phyloP scores from a whole-genome alignment of 1,284 basidiomycete genomes.

The Puccinia triticina region DNA sequence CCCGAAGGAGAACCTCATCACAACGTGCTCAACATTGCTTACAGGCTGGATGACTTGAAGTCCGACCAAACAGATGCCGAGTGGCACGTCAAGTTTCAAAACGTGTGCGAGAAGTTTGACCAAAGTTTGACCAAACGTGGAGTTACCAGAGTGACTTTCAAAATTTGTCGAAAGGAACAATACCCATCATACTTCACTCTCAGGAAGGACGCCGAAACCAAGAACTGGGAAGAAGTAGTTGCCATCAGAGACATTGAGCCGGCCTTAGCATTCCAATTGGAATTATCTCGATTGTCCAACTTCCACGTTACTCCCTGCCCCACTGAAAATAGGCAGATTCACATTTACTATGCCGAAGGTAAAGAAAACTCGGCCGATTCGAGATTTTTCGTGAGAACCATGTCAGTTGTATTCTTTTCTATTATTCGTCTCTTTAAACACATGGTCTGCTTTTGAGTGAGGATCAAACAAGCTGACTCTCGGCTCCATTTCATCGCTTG shows the following conservation, averaged over 20 bases:
- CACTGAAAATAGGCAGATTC: slow-evolving; percentile 91
- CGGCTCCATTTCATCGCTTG: not conserved
- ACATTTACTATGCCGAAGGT: slow-evolving; percentile 83
- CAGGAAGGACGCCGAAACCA: slow-evolving; percentile 69
- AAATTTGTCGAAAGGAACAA: slow-evolving; percentile 85
- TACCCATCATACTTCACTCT: slow-evolving; percentile 96
- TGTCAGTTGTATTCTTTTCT: slow-evolving; percentile 60
- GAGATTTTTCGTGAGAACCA: slow-evolving; percentile 95
- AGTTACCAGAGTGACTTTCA: slow-evolving; percentile 86
- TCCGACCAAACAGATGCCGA: slow-evolving; percentile 76
- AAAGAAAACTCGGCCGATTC: slow-evolving; percentile 94
- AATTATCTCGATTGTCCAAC: slow-evolving; percentile 91
- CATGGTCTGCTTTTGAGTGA: not conserved
- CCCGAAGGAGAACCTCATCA: slow-evolving; percentile 73
- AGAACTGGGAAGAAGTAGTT: slow-evolving; percentile 87
- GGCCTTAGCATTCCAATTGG: slow-evolving; percentile 95
- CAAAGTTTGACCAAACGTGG: slow-evolving; percentile 72
- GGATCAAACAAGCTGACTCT: not conserved
- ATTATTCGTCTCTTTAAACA: not conserved
- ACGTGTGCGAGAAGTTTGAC: slow-evolving; percentile 74
- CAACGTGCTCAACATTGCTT: slow-evolving; percentile 90
- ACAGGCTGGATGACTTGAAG: slow-evolving; percentile 77
- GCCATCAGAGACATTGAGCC: slow-evolving; percentile 98
- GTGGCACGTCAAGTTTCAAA: slow-evolving; percentile 75
- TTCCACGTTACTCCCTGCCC: slow-evolving; percentile 94